Conservation (phyloP, 1,284 basidiomycete species). For the Vanrija sp. region DNA sequence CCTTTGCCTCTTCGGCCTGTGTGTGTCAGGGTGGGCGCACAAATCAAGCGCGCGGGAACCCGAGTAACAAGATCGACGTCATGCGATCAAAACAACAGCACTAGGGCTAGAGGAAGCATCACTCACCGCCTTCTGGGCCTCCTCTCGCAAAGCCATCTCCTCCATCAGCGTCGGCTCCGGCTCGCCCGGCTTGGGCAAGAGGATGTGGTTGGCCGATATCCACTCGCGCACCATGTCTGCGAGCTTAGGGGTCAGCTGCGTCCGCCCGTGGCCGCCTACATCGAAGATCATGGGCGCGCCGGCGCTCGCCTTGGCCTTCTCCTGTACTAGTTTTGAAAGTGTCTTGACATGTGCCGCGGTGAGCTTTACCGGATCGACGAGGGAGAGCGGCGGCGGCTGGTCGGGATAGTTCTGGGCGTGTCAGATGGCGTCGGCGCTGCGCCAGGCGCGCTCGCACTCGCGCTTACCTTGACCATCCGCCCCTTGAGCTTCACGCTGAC, state of each 20-base stretch:
- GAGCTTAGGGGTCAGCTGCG: slow-evolving; percentile 26
- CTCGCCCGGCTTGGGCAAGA: slow-evolving; percentile 35
- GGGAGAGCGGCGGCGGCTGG: slow-evolving; percentile 32
- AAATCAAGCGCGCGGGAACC: too few species aligned
- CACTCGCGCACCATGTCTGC: slow-evolving; percentile 37
- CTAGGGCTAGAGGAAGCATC: too few species aligned
- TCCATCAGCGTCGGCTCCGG: slow-evolving; percentile 44
- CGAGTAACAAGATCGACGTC: not conserved
- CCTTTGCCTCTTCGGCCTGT: slow-evolving; percentile 30
- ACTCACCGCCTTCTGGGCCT: slow-evolving; percentile 43
- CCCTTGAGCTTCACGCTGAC: slow-evolving; percentile 41
- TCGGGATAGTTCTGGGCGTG: slow-evolving; percentile 37
- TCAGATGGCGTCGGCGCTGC: not conserved
- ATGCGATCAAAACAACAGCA: not conserved
- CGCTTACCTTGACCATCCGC: slow-evolving; percentile 38
- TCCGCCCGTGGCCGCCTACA: slow-evolving; percentile 18
- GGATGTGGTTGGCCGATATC: slow-evolving; percentile 42
- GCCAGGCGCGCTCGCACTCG: not conserved
- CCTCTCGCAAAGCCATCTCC: slow-evolving; percentile 46
- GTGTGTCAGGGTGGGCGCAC: not conserved
- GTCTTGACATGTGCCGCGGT: slow-evolving; percentile 34
- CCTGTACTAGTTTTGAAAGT: slow-evolving; percentile 36
- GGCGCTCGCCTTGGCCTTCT: slow-evolving; percentile 33
- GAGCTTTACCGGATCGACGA: slow-evolving; percentile 37
- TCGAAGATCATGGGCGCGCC: slow-evolving; percentile 46